Base-by-base conservation (phyloP, 768 basidiomycete genomes). In the Sutorius australiensis region DNA sequence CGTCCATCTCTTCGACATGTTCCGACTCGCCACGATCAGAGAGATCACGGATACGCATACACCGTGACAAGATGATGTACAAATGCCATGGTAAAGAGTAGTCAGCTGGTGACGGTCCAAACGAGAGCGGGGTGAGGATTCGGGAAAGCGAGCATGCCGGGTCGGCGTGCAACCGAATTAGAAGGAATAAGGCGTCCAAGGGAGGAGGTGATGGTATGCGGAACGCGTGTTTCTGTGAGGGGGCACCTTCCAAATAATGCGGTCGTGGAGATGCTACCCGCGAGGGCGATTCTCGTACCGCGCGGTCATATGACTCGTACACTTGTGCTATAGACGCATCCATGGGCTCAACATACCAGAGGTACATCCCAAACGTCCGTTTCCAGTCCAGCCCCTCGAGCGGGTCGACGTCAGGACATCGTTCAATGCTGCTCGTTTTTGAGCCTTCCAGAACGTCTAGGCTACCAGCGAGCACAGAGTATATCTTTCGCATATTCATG, bases 1-100 rank as follows among this genome's bases (percentile, higher is more conserved):
- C 74, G 21, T 65, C 66, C 48, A 73, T 67, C 45, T 69, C 67
- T 32, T 55, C 59, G 50, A 71, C 55, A 56, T 67, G 57, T 27
- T 73, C 74, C 3, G 76, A 69, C 17, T 80, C 77, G 33, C 77
- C 79, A 10, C 94, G 81, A 67, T 98, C 95, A n/a, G 83, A 81
- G 59, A 95, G 89, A 67, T 98, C 95, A 19, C 94, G 81, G 34
- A 88, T 72, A 27, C 86, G 78, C 73, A 97, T 83, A 54, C 87
- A 89, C 24, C 87, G 80, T 14, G 93, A 88, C 43, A 98, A 74
- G 32, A 98, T 74, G 50, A 93, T 81, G 67, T 95, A 98, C 32
- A 98, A 64, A 70, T 98, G 93, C 95, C 95, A 99, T 7, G 89
- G 79, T 50, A 97, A 73, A 19, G 92, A 82, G 66, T 83, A 86